A percentile compares a stretch with the other conserved stretches of the same genome.
phyloP scores from a whole-genome alignment of 257 asterid genomes.

The Solanum dulcamara region DNA sequence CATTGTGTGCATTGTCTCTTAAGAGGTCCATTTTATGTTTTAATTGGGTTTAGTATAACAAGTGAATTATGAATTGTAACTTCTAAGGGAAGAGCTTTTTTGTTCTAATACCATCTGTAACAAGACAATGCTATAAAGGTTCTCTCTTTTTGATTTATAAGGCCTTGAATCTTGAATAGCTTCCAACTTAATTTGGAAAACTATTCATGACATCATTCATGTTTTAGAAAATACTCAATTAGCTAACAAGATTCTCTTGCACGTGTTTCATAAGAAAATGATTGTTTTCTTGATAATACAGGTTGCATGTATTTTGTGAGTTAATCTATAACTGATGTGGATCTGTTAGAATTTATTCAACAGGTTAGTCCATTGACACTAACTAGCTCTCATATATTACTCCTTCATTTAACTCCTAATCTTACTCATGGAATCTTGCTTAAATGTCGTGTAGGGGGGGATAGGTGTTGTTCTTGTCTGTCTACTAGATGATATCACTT shows the following conservation, averaged over 20 bases:
- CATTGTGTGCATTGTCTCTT: neutral
- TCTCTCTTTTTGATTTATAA: neutral
- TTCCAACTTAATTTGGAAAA: neutral
- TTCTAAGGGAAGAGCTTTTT: no score
- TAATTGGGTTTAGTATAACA: neutral
- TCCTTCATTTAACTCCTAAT: neutral
- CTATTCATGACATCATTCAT: no score
- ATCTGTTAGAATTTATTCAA: conserved; percentile 83
- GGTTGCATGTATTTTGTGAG: conserved; percentile 90
- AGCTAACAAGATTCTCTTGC: neutral
- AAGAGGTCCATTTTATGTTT: neutral
- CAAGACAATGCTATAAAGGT: no score
- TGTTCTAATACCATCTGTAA: no score
- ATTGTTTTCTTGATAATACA: conserved; percentile 16
- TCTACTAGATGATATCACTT: no score
- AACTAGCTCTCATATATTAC: neutral
- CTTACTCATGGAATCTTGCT: neutral
- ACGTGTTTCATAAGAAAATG: neutral
- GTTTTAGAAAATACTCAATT: neutral
- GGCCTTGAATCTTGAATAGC: neutral
- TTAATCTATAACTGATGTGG: conserved; percentile 57
- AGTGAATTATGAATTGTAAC: neutral
- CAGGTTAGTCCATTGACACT: conserved; percentile 40
- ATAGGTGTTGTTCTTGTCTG: no score
- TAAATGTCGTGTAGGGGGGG: neutral